These are phyloP conservation scores for Lizonia empirigonia DNA, from an alignment of 2,329 filamentous ascomycete genomes.

Conservation along the genomic window DNA sequence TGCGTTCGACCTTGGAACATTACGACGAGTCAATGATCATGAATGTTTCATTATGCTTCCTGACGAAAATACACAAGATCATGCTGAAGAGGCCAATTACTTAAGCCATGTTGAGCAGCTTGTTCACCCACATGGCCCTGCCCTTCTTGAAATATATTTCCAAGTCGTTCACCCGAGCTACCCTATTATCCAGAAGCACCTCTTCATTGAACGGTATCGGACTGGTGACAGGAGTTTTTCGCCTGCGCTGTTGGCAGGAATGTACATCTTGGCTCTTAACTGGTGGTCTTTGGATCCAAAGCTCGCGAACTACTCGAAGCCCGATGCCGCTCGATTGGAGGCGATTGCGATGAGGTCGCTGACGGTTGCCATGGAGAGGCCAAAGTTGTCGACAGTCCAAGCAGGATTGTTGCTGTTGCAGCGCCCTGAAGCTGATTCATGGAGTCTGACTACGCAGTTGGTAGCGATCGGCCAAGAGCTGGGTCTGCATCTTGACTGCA, in stretches of 20 bases:
- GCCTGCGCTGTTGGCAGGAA: slow-evolving; percentile 75
- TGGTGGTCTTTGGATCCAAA: slow-evolving; percentile 81
- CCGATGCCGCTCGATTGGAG: slow-evolving; percentile 76
- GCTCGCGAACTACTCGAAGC: slow-evolving; percentile 67
- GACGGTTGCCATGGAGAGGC: slow-evolving; percentile 76
- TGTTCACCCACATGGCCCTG: slow-evolving; percentile 76
- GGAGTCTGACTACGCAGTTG: slow-evolving; percentile 83
- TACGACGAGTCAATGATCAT: slow-evolving; percentile 76
- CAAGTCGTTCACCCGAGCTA: slow-evolving; percentile 79
- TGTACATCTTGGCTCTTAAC: slow-evolving; percentile 84
- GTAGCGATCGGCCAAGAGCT: slow-evolving; percentile 87
- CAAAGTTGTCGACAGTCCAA: slow-evolving; percentile 81
- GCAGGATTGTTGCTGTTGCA: slow-evolving; percentile 77
- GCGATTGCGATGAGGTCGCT: slow-evolving; percentile 74
- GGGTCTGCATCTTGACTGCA: slow-evolving; percentile 86
- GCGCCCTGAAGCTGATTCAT: slow-evolving; percentile 76
- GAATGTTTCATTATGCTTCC: slow-evolving; percentile 83
- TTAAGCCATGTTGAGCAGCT: slow-evolving; percentile 75
- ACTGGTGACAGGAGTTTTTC: slow-evolving; percentile 75
- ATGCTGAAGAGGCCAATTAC: slow-evolving; percentile 72
- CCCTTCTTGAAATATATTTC: slow-evolving; percentile 81
- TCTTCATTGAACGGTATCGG: slow-evolving; percentile 79
- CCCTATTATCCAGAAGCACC: slow-evolving; percentile 79
- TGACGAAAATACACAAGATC: slow-evolving; percentile 72
- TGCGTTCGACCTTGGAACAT: slow-evolving; percentile 64